Percentiles rank a stretch among this genome's conserved stretches.
Evolutionary conservation across 1,284 basidiomycete genomes (phyloP).

Genomic region (Gomphus sp.): DNA sequence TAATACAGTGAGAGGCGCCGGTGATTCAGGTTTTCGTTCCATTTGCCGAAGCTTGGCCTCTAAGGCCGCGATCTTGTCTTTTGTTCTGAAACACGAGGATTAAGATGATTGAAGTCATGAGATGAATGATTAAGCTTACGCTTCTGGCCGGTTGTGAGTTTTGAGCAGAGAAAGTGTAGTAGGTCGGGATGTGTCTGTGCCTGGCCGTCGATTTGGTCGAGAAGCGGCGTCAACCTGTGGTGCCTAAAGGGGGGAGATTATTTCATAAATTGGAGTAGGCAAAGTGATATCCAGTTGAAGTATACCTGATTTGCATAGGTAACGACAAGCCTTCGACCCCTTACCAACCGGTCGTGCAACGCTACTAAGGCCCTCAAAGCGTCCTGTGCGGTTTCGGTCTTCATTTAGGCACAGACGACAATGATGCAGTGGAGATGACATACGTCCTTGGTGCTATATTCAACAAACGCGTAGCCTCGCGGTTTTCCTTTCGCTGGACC

Average conservation of each 20-base stretch:
- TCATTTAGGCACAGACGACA: not conserved
- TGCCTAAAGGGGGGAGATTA: slow-evolving; percentile 13
- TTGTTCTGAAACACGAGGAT: too few relatives aligned
- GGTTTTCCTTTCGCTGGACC: slow-evolving; percentile 87
- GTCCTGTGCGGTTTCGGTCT: slow-evolving; percentile 46
- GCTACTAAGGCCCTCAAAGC: slow-evolving; percentile 71
- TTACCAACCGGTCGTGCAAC: slow-evolving; percentile 73
- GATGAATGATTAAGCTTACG: too few relatives aligned
- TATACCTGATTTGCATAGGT: slow-evolving; percentile 83
- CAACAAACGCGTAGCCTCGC: slow-evolving; percentile 90
- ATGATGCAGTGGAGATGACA: slow-evolving; percentile 28
- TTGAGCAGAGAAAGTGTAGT: slow-evolving; percentile 87
- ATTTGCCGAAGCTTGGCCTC: slow-evolving; percentile 89
- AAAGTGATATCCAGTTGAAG: slow-evolving; percentile 25
- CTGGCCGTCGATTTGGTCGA: slow-evolving; percentile 27
- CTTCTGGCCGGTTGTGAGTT: slow-evolving; percentile 47
- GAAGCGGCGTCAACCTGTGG: slow-evolving; percentile 15
- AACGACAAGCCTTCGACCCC: slow-evolving; percentile 82
- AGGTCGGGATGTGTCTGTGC: slow-evolving; percentile 58
- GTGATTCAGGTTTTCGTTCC: slow-evolving; percentile 26
- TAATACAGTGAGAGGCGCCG: not conserved
- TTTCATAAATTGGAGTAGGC: too few relatives aligned
- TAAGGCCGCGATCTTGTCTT: slow-evolving; percentile 87
- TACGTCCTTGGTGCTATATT: slow-evolving; percentile 74
- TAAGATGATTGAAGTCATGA: too few relatives aligned